Percentiles rank a stretch among this genome's conserved stretches.
phyloP scores from a whole-genome alignment of 2,329 filamentous ascomycete genomes.

The Aspergillus fructus region DNA sequence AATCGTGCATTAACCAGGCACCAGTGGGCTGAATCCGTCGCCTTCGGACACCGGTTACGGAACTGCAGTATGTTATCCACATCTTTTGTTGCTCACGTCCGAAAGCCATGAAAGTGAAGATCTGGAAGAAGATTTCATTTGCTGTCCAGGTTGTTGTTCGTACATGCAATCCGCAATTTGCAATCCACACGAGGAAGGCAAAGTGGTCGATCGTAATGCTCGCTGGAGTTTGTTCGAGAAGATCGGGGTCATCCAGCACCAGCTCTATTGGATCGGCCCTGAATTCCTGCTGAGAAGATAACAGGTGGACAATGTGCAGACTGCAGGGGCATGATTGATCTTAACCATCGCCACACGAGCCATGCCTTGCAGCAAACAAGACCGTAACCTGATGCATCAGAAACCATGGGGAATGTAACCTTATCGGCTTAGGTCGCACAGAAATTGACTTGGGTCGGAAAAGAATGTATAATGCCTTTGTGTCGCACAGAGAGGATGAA shows the following conservation, averaged over 20 bases:
- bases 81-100: background rate
- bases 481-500: background rate
- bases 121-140: background rate
- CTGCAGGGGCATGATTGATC: background rate
- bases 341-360: background rate
- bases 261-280: background rate
- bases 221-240: constrained; percentile 5
- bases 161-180: constrained; percentile 3
- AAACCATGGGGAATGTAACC: constrained; percentile 5
- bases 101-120: background rate
- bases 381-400: constrained; percentile 13
- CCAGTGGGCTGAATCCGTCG: background rate
- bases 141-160: background rate
- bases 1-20: background rate
- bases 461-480: background rate
- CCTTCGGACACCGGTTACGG: background rate
- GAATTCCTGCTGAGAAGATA: background rate
- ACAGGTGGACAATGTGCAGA: background rate
- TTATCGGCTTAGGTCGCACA: constrained; percentile 1
- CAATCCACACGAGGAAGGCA: constrained; percentile 9
- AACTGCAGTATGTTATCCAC: background rate
- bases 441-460: background rate
- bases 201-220: constrained; percentile 11
- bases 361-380: constrained; percentile 14
- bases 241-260: background rate